Percentiles rank a stretch among this genome's conserved stretches.
Conservation (phyloP, 768 basidiomycete species). For the Amanita pallidorosea region DNA sequence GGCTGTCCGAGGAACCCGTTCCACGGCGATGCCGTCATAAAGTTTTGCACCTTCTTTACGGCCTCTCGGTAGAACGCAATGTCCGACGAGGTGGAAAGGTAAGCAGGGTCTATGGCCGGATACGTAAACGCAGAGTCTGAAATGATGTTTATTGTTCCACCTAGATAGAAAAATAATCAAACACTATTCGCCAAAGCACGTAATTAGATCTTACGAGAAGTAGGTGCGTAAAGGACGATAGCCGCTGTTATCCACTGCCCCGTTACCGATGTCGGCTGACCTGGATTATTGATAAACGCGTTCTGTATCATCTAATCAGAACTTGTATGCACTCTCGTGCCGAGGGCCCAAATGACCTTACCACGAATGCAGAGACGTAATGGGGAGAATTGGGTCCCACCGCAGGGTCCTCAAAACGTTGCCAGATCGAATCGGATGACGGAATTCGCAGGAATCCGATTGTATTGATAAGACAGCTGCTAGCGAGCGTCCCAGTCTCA, state of each 20-base stretch:
- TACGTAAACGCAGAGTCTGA: conserved; percentile 33
- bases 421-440: conserved; percentile 17
- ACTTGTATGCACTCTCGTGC: not conserved
- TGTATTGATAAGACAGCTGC: conserved; percentile 6
- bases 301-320: not conserved
- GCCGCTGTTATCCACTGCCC: conserved; percentile 20
- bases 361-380: conserved; percentile 21
- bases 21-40: conserved; percentile 17
- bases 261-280: conserved; percentile 11
- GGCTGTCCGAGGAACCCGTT: conserved; percentile 15
- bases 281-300: conserved; percentile 1
- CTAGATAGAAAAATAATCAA: conserved; percentile 13
- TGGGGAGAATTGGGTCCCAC: conserved; percentile 24
- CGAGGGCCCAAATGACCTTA: conserved; percentile 11
- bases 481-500: conserved; percentile 14
- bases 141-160: conserved; percentile 26
- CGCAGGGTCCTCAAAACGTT: conserved; percentile 21
- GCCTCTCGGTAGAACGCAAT: conserved; percentile 16
- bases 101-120: conserved; percentile 40
- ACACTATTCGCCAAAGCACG: not conserved
- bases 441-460: conserved; percentile 20
- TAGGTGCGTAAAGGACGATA: conserved; percentile 19
- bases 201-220: conserved; percentile 21
- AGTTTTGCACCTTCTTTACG: conserved; percentile 14
- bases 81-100: conserved; percentile 24